Conservation (phyloP, 371 early-diverging fungal genomes). For the Nosema muscidifuracis region DNA sequence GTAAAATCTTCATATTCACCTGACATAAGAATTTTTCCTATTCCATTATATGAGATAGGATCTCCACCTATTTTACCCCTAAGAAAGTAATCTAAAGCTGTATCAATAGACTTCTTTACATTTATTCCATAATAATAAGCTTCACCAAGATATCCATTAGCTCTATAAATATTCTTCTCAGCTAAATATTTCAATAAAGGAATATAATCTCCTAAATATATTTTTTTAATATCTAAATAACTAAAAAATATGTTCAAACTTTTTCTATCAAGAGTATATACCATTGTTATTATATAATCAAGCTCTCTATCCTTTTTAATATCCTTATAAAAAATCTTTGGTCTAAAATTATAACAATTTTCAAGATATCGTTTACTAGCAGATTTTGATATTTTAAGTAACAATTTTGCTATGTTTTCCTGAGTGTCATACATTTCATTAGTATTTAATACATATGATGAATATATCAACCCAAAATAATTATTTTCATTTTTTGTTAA, state of each 20-base stretch:
- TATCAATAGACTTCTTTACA: constrained; percentile 42
- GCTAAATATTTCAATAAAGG: constrained; percentile 42
- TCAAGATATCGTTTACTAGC: background rate
- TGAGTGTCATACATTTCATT: background rate
- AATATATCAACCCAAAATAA: background rate
- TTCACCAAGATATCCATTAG: constrained; percentile 58
- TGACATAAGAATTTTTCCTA: constrained; percentile 52
- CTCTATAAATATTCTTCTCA: constrained; percentile 40
- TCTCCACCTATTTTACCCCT: constrained; percentile 49
- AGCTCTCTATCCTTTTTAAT: too few species aligned
- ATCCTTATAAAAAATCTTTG: background rate
- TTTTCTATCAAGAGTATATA: constrained; percentile 30
- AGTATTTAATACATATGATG: background rate
- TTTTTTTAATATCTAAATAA: constrained; percentile 42
- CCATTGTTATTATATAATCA: constrained; percentile 25
- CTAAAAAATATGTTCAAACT: constrained; percentile 48
- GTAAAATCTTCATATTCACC: constrained; percentile 28
- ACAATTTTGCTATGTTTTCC: background rate
- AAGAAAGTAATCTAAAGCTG: constrained; percentile 59
- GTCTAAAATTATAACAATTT: background rate
- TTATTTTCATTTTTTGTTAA: background rate
- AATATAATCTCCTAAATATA: constrained; percentile 36
- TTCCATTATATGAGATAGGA: constrained; percentile 53
- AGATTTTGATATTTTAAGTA: background rate
- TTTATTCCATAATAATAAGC: constrained; percentile 60